A percentile compares a stretch with the other conserved stretches of the same genome.
These are phyloP conservation scores for Fusarium nanum DNA, from an alignment of 2,329 filamentous ascomycete species.

Conservation along the genomic window DNA sequence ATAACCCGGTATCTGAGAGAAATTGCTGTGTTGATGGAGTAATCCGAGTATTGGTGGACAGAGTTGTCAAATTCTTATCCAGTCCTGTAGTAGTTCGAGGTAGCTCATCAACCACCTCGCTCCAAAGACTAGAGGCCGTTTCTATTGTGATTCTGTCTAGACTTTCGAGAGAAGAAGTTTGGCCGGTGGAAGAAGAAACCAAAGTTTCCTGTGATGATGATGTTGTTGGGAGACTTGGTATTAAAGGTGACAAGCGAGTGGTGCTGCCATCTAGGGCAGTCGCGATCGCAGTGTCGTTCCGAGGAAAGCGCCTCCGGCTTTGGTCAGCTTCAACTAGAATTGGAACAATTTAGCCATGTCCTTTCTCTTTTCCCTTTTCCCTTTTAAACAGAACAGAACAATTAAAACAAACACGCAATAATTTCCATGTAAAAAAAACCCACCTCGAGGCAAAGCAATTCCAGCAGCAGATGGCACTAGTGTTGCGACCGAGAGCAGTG, in stretches of 20 bases:
- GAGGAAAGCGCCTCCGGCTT: slow-evolving; percentile 25
- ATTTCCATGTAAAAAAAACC: slow-evolving; percentile 10
- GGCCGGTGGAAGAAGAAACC: neutral
- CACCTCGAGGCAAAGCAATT: slow-evolving; percentile 35
- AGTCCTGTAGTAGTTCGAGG: neutral
- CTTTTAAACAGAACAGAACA: neutral
- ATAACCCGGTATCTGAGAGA: neutral
- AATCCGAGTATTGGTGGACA: neutral
- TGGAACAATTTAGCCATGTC: slow-evolving; percentile 9
- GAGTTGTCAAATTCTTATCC: neutral
- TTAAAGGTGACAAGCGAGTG: slow-evolving; percentile 25
- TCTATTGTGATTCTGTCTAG: neutral
- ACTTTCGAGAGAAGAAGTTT: neutral
- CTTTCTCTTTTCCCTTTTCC: neutral
- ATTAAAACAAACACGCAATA: neutral
- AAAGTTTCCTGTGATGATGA: neutral
- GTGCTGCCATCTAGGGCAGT: slow-evolving; percentile 19
- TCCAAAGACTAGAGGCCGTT: neutral
- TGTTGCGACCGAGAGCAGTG: slow-evolving; percentile 35
- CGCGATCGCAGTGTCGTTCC: slow-evolving; percentile 26
- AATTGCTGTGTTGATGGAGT: neutral
- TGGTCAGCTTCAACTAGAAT: slow-evolving; percentile 19
- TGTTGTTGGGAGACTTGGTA: neutral
- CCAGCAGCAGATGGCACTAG: slow-evolving; percentile 26
- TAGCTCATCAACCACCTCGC: neutral